Base-by-base conservation (phyloP, 192 early-diverging fungal genomes). In the Coemansia sp. region DNA sequence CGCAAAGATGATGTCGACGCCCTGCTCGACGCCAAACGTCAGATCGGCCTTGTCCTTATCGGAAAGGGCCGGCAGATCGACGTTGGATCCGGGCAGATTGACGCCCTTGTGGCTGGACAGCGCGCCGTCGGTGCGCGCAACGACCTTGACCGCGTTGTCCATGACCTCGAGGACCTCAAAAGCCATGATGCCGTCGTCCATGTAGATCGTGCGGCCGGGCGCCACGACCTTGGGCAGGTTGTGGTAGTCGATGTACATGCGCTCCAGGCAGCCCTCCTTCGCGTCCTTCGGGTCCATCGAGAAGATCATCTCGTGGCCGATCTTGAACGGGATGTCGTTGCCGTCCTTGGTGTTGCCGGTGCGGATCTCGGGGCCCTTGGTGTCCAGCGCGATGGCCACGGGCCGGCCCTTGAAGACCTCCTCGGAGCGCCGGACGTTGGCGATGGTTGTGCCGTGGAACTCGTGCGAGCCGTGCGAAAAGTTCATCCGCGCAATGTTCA, bases 161-260 rank as follows among this genome's bases (percentile, higher is more conserved):
- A 69, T 30, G 49, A 83, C 75, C 68, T 90, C 89, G 28, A 95
- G 78, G 14, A 98, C 97, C 61, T 91, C 88, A 67, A 98, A 98
- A 62, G 91, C 92, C 67, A 98, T 83, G 54, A 95, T 88, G 46
- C 97, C 97, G 74, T 98, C 97, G 68, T 98, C 97, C 35, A 98
- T 87, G 62, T 88, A 93, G 68, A 93, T 91, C 24, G 75, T 79
- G 75, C 88, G 88, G 56, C 88, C 90, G 5, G 84, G 82, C 10
- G 83, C 78, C 45, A 93, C 88, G 35, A 90, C 90, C 67, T 86
- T 87, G 64, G 87, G 74, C 57, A 93, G 66, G 68, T 92, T 92
- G 63, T 82, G 78, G 74, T 93, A 93, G 82, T 93, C 91, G 49
- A 93, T 64, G 58, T 89, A 93, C 83, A 93, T 83, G 47, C 82